phyloP scores from a whole-genome alignment of 1,284 basidiomycete genomes.

The Tilletia horrida region DNA sequence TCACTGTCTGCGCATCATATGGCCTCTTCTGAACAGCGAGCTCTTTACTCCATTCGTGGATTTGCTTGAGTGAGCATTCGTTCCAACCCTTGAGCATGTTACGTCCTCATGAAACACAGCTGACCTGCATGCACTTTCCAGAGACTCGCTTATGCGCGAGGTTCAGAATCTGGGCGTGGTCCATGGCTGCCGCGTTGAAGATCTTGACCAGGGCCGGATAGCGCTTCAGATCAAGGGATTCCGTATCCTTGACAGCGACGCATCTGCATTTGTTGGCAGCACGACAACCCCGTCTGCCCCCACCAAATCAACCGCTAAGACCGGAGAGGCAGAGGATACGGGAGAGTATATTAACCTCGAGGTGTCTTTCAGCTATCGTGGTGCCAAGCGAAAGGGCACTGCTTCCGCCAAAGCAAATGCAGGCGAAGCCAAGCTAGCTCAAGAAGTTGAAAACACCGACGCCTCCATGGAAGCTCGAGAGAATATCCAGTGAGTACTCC shows the following conservation, averaged over 20 bases:
- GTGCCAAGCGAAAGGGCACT: constrained; percentile 27
- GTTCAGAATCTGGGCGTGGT: constrained; percentile 42
- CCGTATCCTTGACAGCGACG: constrained; percentile 32
- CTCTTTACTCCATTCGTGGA: constrained; percentile 50
- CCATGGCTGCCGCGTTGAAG: constrained; percentile 45
- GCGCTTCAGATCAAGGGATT: constrained; percentile 42
- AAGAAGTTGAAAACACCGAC: constrained; percentile 7
- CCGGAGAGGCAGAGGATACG: constrained; percentile 27
- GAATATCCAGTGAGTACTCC: constrained; percentile 14
- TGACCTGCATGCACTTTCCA: not conserved
- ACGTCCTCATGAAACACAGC: not conserved
- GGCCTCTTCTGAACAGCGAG: constrained; percentile 47
- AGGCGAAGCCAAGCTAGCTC: not conserved
- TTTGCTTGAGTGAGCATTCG: constrained; percentile 33
- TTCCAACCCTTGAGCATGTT: not conserved
- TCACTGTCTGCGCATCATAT: constrained; percentile 36
- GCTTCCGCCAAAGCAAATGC: constrained; percentile 22
- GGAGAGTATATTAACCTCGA: constrained; percentile 48
- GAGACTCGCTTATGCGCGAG: constrained; percentile 47
- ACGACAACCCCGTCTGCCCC: not conserved
- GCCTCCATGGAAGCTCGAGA: constrained; percentile 5
- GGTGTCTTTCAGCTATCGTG: constrained; percentile 44
- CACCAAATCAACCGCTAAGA: constrained; percentile 20
- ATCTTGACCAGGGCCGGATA: constrained; percentile 46
- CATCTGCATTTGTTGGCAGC: constrained; percentile 3